These are phyloP conservation scores for Gaertneriomyces sp. DNA, from an alignment of 192 early-diverging fungal genomes.

Conservation along the genomic window DNA sequence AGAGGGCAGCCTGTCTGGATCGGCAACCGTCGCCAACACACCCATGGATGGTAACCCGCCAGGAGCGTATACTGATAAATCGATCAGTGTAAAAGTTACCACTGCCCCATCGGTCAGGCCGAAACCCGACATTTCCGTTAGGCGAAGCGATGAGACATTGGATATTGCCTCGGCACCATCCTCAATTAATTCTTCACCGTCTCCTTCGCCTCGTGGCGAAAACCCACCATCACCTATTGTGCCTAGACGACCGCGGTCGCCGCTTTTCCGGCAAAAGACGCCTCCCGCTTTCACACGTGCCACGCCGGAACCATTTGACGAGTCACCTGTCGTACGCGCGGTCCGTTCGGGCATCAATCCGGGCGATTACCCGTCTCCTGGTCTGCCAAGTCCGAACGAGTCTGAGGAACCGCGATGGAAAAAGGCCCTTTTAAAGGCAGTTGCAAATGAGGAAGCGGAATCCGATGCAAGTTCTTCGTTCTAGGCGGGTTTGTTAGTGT, in stretches of 20 bases:
- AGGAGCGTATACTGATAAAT: background rate
- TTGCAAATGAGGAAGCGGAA: no score
- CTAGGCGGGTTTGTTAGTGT: no score
- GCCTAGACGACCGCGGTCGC: background rate
- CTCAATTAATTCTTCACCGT: background rate
- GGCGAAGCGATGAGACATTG: background rate
- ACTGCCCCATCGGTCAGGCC: background rate
- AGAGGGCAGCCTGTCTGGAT: background rate
- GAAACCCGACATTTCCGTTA: background rate
- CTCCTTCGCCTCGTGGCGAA: background rate
- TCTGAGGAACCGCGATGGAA: background rate
- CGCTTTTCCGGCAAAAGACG: background rate
- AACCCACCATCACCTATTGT: background rate
- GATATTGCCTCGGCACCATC: background rate
- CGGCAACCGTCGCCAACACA: background rate
- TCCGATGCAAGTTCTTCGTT: no score
- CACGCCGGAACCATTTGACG: background rate
- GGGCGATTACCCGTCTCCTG: constrained; percentile 14
- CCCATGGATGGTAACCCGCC: background rate
- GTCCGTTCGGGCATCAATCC: constrained; percentile 18
- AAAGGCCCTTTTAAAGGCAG: no score
- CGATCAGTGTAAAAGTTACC: background rate
- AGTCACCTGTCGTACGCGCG: constrained; percentile 25
- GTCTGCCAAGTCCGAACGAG: background rate
- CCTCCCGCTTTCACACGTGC: background rate